Percentiles rank a stretch among this genome's conserved stretches.
Conservation (phyloP, 176 grass and related monocot genomes). For the Eleusine coracana region DNA sequence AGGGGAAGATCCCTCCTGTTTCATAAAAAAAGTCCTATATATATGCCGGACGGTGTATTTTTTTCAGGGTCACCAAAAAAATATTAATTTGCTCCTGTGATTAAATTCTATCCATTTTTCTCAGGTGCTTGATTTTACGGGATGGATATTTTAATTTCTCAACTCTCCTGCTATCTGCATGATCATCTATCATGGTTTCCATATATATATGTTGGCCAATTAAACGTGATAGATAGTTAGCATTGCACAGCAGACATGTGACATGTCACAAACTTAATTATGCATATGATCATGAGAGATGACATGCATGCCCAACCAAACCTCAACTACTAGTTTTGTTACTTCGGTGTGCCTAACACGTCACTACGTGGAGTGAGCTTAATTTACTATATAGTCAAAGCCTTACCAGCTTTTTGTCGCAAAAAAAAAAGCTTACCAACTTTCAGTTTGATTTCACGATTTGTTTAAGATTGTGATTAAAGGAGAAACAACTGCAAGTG, state of each 20-base stretch:
- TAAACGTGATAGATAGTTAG: too few species aligned
- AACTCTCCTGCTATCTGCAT: neutral
- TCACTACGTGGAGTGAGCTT: neutral
- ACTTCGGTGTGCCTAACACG: slow-evolving; percentile 7
- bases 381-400: neutral
- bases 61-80: too few species aligned
- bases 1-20: too few species aligned
- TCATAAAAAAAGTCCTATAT: too few species aligned
- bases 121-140: too few species aligned
- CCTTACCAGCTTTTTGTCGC: neutral
- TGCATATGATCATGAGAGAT: neutral
- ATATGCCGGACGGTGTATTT: too few species aligned
- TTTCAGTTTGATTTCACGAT: too few species aligned
- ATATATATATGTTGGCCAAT: neutral
- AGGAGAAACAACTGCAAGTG: slow-evolving; percentile 11
- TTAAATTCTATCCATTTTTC: too few species aligned
- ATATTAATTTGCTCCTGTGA: too few species aligned
- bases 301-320: neutral
- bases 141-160: too few species aligned
- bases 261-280: neutral
- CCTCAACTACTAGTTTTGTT: slow-evolving; percentile 1
- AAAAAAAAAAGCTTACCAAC: too few species aligned
- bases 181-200: neutral
- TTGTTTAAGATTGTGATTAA: neutral
- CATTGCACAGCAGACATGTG: neutral